Base-by-base conservation (phyloP, 2,329 filamentous ascomycete genomes). In the Colletotrichum sidae region DNA sequence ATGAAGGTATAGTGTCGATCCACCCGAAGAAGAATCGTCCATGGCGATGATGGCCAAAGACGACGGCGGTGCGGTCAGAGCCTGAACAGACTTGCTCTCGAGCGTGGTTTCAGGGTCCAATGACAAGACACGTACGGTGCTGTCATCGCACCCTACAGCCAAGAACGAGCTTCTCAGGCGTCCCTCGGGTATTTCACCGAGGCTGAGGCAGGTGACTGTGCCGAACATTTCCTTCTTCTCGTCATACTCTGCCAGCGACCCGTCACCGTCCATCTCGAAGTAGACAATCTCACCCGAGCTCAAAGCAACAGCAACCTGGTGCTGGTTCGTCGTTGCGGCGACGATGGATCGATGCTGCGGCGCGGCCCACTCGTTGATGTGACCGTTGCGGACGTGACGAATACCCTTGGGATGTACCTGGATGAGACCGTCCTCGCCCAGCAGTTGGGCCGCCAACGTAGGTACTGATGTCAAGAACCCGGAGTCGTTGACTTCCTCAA, bases 331-430 rank as follows among this genome's bases (percentile, higher is more conserved):
- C 1, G 95, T 91, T 39, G 95, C 96, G 8, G 95, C 93, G 51
- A 98, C 94, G 69, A 99, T 98, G 0, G 95, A 96, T 25, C 96
- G 88, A 81, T 99, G 95, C 70, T 96, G 91, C 0, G 96, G 96
- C 6, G 92, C 91, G 12, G 92, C 89, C 96, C 96, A 99, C 75
- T 98, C 94, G 70, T 96, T 97, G 17, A 97, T 87, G 33, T 90
- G 87, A 12, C 91, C 92, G 64, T 85, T 81, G 50, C 91, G 88
- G 63, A 99, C 95, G 72, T 97, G 94, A 53, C 94, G 88, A 67
- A 99, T 97, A 60, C 96, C 96, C 74, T 94, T 94, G n/a, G 95
- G 94, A 72, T 99, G 94, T 6, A 99, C 92, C 76, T 99, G 96
- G 15, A 99, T 89, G 45, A 98, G 83, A 34, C 94, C 93, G 75